Evolutionary conservation across 2,329 filamentous ascomycete genomes (phyloP).

Genomic region (Cryphonectria parasitica): DNA sequence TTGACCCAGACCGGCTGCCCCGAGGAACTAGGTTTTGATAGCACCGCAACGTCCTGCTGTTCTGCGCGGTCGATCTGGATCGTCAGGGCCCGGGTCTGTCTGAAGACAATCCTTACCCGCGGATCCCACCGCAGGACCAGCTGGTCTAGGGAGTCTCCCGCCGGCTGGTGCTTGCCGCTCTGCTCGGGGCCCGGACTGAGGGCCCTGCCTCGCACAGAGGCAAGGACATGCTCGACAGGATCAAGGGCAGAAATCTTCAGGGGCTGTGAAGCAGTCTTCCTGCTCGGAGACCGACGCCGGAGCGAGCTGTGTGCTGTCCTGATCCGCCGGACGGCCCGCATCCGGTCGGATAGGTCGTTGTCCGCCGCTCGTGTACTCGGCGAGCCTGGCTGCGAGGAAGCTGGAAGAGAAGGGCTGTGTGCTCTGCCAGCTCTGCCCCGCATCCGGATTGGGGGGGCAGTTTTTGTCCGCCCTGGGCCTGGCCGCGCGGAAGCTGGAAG

Average conservation of each 20-base stretch:
- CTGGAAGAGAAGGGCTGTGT: not conserved
- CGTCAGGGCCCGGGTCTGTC: not conserved
- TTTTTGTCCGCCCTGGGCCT: too few relatives aligned
- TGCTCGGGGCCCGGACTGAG: not conserved
- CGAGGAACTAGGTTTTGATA: not conserved
- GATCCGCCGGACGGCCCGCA: not conserved
- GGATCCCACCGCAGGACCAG: not conserved
- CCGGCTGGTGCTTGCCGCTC: not conserved
- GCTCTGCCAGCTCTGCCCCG: not conserved
- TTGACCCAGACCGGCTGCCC: not conserved
- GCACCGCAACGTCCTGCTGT: not conserved
- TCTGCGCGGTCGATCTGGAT: not conserved
- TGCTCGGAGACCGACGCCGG: not conserved
- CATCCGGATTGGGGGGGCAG: not conserved
- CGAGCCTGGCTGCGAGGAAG: not conserved
- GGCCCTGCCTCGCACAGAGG: not conserved
- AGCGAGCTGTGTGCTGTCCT: not conserved
- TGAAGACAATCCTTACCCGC: not conserved
- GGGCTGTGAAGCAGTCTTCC: not conserved
- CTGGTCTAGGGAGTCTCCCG: not conserved
- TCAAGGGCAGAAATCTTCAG: not conserved
- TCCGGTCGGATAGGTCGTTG: not conserved
- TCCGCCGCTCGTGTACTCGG: not conserved
- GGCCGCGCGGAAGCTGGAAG: not conserved
- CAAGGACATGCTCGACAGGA: not conserved